Evolutionary conservation across 2,329 filamentous ascomycete genomes (phyloP).

Genomic region (Huntiella bhutanensis): DNA sequence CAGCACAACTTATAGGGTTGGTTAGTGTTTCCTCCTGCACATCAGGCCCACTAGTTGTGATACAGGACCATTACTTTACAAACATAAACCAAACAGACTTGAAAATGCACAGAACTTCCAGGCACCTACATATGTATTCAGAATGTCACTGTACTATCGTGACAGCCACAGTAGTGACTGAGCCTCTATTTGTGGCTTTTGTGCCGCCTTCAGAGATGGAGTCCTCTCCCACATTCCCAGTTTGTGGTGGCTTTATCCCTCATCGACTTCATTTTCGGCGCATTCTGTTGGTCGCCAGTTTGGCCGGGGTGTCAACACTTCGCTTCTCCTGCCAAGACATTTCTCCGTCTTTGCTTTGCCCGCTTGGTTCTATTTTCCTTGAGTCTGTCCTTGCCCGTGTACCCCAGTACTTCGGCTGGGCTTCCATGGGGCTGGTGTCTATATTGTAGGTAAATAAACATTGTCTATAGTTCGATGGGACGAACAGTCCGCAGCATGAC

Average conservation of each 20-base stretch:
- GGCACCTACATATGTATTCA: neutral
- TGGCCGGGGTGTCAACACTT: neutral
- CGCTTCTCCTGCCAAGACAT: constrained; percentile 10
- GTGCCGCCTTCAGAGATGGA: too few species aligned
- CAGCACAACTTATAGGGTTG: too few species aligned
- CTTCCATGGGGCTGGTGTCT: too few species aligned
- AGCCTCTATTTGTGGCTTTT: too few species aligned
- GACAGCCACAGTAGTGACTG: neutral
- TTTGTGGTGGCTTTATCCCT: neutral
- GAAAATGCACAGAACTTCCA: too few species aligned
- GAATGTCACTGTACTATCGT: neutral
- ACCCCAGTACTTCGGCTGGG: neutral
- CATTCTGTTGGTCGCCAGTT: neutral
- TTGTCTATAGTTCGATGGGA: too few species aligned
- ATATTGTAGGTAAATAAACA: too few species aligned
- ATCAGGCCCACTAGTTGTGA: neutral
- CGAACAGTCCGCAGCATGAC: too few species aligned
- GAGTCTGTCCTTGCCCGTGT: neutral
- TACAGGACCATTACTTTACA: neutral
- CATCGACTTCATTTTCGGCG: neutral
- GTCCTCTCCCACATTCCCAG: too few species aligned
- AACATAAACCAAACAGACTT: neutral
- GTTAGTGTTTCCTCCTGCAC: too few species aligned
- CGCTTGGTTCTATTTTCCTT: neutral
- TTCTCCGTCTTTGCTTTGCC: constrained; percentile 2